phyloP scores from a whole-genome alignment of 306 rosid species.

The Gleditsia sinensis region DNA sequence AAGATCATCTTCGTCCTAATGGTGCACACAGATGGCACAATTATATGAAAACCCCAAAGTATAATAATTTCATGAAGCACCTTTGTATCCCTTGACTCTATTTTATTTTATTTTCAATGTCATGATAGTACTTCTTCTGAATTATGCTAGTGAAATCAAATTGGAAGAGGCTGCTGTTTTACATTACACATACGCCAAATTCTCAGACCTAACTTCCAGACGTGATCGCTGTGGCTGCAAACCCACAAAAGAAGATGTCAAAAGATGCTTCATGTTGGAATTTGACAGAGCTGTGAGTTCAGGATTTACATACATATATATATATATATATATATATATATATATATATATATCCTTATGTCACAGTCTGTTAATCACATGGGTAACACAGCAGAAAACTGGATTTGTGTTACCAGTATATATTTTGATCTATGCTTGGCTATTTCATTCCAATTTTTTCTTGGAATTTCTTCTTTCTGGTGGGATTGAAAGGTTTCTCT shows the following conservation, averaged over 20 bases:
- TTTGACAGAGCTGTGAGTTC: conserved; percentile 93
- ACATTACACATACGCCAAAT: conserved; percentile 92
- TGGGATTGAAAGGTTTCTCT: conserved; percentile 12
- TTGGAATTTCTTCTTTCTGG: conserved; percentile 1
- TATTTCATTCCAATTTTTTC: conserved; percentile 17
- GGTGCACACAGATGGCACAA: conserved; percentile 99
- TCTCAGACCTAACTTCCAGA: conserved; percentile 93
- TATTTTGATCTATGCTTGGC: conserved; percentile 6
- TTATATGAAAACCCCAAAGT: conserved; percentile 97
- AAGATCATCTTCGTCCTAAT: conserved; percentile 94
- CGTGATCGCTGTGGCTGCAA: conserved; percentile 98
- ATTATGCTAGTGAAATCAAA: conserved; percentile 76
- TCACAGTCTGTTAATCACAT: not conserved
- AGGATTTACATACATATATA: not conserved
- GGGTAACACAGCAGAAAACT: not conserved
- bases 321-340: not conserved
- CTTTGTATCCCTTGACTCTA: conserved; percentile 7
- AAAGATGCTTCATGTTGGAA: conserved; percentile 99
- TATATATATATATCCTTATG: not conserved
- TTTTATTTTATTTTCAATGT: conserved; percentile 13
- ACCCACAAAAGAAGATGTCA: conserved; percentile 92
- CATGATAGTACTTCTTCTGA: conserved; percentile 31
- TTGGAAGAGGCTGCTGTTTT: conserved; percentile 98
- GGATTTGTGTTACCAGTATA: not conserved
- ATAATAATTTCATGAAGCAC: conserved; percentile 22